phyloP scores from a whole-genome alignment of 352 stramenopile species.

The Thalassiosira hispida region DNA sequence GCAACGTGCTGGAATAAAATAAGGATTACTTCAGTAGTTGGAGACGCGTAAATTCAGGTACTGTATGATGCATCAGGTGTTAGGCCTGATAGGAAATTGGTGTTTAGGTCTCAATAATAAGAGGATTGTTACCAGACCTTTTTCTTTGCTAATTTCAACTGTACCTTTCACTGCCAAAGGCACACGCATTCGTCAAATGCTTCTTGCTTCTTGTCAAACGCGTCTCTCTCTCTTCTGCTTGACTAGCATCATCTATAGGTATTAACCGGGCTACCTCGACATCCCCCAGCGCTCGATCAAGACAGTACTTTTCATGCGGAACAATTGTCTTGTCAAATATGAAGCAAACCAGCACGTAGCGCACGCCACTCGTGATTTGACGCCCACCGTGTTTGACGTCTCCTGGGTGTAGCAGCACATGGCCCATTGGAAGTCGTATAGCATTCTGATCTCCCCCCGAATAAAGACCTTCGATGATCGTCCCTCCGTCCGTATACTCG shows the following conservation, averaged over 20 bases:
- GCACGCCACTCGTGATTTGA: slow-evolving; percentile 38
- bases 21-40: no score
- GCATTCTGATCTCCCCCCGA: slow-evolving; percentile 15
- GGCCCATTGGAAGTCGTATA: slow-evolving; percentile 37
- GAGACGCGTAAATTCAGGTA: no score
- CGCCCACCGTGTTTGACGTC: slow-evolving; percentile 46
- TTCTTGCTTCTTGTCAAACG: slow-evolving; percentile 37
- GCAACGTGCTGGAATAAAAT: no score
- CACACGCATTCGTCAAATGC: slow-evolving; percentile 47
- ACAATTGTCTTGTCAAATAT: slow-evolving; percentile 48
- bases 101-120: no score
- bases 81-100: no score
- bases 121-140: no score
- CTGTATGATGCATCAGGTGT: no score
- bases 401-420: slow-evolving; percentile 43
- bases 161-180: no score
- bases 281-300: slow-evolving; percentile 45
- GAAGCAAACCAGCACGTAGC: slow-evolving; percentile 54
- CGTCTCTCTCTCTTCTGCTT: slow-evolving; percentile 19
- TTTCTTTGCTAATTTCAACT: no score
- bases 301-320: slow-evolving; percentile 58
- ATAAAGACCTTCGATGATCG: slow-evolving; percentile 29
- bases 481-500: slow-evolving; percentile 47
- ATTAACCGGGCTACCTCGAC: slow-evolving; percentile 34
- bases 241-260: slow-evolving; percentile 19